Evolutionary conservation across 2,329 filamentous ascomycete genomes (phyloP).

Genomic region (Beauveria pseudobassiana): DNA sequence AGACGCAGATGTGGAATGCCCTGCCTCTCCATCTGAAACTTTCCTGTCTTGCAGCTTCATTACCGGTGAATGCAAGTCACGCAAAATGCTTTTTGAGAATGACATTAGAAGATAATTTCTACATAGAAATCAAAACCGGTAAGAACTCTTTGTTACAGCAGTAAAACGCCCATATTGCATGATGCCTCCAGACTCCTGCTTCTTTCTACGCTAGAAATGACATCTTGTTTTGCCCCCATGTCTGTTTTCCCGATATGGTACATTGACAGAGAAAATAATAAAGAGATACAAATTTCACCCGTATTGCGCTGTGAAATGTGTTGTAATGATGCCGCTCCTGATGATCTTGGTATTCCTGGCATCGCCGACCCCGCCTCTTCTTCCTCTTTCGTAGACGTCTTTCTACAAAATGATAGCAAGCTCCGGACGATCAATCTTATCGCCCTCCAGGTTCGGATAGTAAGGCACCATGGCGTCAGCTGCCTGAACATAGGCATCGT

Average conservation of each 20-base stretch:
- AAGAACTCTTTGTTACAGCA: slow-evolving; percentile 1
- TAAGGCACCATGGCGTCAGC: slow-evolving; percentile 96
- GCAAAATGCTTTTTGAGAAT: not conserved
- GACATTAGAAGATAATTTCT: not conserved
- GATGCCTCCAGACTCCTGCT: slow-evolving; percentile 1
- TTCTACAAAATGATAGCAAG: slow-evolving; percentile 71
- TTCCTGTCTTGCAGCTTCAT: not conserved
- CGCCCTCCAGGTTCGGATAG: slow-evolving; percentile 80
- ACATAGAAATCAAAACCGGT: not conserved
- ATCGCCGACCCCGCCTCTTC: not conserved
- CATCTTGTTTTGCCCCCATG: not conserved
- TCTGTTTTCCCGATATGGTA: not conserved
- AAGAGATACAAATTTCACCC: not conserved
- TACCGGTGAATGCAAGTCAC: not conserved
- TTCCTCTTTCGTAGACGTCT: not conserved
- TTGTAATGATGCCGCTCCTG: not conserved
- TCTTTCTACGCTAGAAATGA: slow-evolving; percentile 1
- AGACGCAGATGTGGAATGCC: not conserved
- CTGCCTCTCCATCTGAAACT: not conserved
- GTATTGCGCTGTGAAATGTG: not conserved
- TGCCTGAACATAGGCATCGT: slow-evolving; percentile 89
- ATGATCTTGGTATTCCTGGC: not conserved
- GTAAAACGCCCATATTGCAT: slow-evolving; percentile 4
- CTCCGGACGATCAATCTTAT: slow-evolving; percentile 71
- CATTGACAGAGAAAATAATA: not conserved